Percentiles rank a stretch among this genome's conserved stretches.
Conservation (phyloP, 768 basidiomycete genomes). For the Mycena sanguinolenta region DNA sequence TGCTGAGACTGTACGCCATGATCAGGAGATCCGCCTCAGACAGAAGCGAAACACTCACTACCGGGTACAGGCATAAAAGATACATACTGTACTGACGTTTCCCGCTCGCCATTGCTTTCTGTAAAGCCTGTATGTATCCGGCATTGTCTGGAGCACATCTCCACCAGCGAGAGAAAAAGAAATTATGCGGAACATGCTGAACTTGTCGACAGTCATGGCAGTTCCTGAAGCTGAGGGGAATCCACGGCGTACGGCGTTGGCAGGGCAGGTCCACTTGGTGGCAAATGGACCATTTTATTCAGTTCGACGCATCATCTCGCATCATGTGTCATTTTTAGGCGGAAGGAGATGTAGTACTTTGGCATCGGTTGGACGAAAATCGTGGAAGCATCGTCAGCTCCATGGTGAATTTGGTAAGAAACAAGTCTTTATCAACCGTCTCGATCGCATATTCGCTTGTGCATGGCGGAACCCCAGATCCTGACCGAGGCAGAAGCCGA, state of each 20-base stretch:
- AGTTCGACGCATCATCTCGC: neutral
- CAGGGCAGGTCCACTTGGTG: neutral
- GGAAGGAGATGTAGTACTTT: neutral
- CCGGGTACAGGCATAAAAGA: conserved; percentile 29
- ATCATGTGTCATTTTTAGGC: neutral
- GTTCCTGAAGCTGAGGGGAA: neutral
- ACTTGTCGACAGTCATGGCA: conserved; percentile 27
- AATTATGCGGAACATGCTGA: conserved; percentile 31
- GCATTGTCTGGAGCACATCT: conserved; percentile 34
- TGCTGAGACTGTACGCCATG: conserved; percentile 9
- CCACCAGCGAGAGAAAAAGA: conserved; percentile 27
- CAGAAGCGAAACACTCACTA: conserved; percentile 22
- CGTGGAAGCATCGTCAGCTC: neutral
- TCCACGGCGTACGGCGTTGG: neutral
- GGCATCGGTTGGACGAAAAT: neutral
- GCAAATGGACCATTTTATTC: neutral
- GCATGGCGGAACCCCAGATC: too few relatives aligned
- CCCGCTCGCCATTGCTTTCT: conserved; percentile 26
- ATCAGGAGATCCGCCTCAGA: neutral
- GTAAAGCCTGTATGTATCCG: conserved; percentile 25
- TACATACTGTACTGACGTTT: conserved; percentile 18
- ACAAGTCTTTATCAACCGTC: neutral
- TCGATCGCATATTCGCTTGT: too few relatives aligned
- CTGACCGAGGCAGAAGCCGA: too few relatives aligned
- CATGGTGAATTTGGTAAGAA: neutral